Conservation (phyloP, 2,329 filamentous ascomycete species). For the Dothideomycetes sp. region DNA sequence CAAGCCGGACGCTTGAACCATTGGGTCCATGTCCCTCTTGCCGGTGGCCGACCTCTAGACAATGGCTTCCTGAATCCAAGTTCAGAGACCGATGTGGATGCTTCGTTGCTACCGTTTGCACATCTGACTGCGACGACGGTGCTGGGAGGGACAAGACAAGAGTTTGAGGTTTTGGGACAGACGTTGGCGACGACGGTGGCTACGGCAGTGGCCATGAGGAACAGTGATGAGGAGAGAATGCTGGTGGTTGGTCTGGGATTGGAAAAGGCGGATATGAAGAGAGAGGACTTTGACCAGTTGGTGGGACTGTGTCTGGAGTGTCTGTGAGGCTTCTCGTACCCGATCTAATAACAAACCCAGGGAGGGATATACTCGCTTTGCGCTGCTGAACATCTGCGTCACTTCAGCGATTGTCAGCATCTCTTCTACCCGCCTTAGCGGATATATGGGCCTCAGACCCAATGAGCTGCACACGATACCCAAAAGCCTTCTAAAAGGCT, state of each 20-base stretch:
- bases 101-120: constrained; percentile 58
- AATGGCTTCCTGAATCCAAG: constrained; percentile 35
- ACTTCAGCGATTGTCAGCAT: no score
- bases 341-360: no score
- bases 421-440: no score
- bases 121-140: constrained; percentile 81
- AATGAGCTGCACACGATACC: no score
- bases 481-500: no score
- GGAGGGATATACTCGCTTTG: no score
- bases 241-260: constrained; percentile 52
- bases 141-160: constrained; percentile 70
- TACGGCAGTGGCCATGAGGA: constrained; percentile 62
- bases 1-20: constrained; percentile 80
- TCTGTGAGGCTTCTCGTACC: no score
- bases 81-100: constrained; percentile 37
- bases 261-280: constrained; percentile 33
- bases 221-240: constrained; percentile 52
- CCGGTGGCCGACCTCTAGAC: constrained; percentile 54
- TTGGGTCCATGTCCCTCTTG: constrained; percentile 84
- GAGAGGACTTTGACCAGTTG: constrained; percentile 33
- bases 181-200: constrained; percentile 85
- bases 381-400: no score
- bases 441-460: no score
- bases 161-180: constrained; percentile 71
- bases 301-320: constrained; percentile 26